Evolutionary conservation across 78 protist genomes (phyloP).

Genomic region (Dictyostelium intermedium): DNA sequence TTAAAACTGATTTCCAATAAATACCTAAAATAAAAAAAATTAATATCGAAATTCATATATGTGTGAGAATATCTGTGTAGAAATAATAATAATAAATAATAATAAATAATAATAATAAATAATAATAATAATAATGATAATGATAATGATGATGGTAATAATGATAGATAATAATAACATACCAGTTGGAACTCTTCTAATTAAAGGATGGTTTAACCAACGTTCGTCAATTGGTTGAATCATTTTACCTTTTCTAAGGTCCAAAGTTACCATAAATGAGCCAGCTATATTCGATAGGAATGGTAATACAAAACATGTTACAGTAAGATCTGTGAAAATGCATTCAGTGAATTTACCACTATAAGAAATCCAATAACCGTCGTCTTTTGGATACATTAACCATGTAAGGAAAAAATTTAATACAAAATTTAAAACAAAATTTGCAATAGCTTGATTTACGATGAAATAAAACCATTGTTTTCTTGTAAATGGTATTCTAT

Average conservation of each 20-base stretch:
- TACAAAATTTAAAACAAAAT: constrained; percentile 20
- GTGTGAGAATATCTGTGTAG: not conserved
- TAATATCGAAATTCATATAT: not conserved
- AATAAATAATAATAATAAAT: no score
- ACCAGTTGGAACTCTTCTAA: constrained; percentile 44
- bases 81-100: not conserved
- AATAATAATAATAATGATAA: no score
- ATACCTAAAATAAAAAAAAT: constrained; percentile 16
- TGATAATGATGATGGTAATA: no score
- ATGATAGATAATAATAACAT: not conserved
- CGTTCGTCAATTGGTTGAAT: constrained; percentile 50
- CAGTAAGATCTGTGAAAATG: constrained; percentile 38
- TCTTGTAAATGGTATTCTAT: constrained; percentile 33
- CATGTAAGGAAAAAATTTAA: constrained; percentile 58
- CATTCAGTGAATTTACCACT: constrained; percentile 23
- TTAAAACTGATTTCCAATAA: constrained; percentile 3
- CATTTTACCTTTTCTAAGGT: constrained; percentile 55
- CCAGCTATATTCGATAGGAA: not conserved
- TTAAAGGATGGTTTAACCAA: constrained; percentile 39
- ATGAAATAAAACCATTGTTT: constrained; percentile 52
- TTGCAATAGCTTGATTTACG: constrained; percentile 9
- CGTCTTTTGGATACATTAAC: constrained; percentile 18
- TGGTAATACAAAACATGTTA: constrained; percentile 29
- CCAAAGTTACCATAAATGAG: constrained; percentile 22
- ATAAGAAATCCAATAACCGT: not conserved